These are phyloP conservation scores for Chalciporus pseudorubinellus DNA, from an alignment of 768 basidiomycete genomes.

Conservation along the genomic window DNA sequence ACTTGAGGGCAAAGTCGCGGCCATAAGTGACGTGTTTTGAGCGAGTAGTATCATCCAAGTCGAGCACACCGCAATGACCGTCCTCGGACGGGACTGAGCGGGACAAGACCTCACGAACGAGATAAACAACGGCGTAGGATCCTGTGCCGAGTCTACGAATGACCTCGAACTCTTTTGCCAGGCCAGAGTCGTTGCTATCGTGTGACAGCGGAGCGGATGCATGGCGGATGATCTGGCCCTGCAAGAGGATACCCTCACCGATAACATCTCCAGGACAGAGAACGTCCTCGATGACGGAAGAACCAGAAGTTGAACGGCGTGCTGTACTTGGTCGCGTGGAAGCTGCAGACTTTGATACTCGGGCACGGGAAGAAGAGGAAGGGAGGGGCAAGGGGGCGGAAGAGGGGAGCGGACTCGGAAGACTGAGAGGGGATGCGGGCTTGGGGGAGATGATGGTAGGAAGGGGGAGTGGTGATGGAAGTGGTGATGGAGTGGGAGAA, in stretches of 20 bases:
- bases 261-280: slow-evolving; percentile 72
- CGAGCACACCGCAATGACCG: slow-evolving; percentile 54
- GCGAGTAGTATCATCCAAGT: slow-evolving; percentile 42
- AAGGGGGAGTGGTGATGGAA: slow-evolving; percentile 30
- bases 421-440: slow-evolving; percentile 31
- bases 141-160: slow-evolving; percentile 83
- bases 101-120: slow-evolving; percentile 69
- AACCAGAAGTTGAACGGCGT: slow-evolving; percentile 29
- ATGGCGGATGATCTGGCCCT: slow-evolving; percentile 62
- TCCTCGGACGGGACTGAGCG: slow-evolving; percentile 46
- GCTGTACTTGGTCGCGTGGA: slow-evolving; percentile 20
- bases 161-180: slow-evolving; percentile 76
- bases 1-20: slow-evolving; percentile 91
- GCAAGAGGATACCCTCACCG: slow-evolving; percentile 62
- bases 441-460: slow-evolving; percentile 31
- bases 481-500: slow-evolving; percentile 22
- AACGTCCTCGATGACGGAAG: slow-evolving; percentile 47
- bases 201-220: slow-evolving; percentile 41
- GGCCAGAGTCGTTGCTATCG: slow-evolving; percentile 39
- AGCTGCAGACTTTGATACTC: slow-evolving; percentile 35
- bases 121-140: slow-evolving; percentile 92
- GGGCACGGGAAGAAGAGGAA: slow-evolving; percentile 35
- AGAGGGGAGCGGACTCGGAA: slow-evolving; percentile 36
- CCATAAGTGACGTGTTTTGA: slow-evolving; percentile 55
- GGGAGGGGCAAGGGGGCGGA: slow-evolving; percentile 30